Base-by-base conservation (phyloP, 2,329 filamentous ascomycete genomes). In the Tolypocladium sp. region DNA sequence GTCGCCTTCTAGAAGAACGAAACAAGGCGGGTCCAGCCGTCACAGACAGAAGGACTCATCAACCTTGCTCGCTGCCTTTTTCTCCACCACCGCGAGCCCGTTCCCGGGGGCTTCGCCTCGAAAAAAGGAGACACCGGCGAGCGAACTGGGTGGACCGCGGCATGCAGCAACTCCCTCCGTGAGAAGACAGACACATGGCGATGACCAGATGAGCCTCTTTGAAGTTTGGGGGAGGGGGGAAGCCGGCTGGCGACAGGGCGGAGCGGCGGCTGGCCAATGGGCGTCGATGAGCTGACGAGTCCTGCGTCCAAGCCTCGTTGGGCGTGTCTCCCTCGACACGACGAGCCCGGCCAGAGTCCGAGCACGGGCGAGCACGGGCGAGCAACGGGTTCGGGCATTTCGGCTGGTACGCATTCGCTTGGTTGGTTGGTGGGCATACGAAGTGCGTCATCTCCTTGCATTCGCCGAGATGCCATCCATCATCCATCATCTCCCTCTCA, bases 201-300 rank as follows among this genome's bases (percentile, higher is more conserved):
- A 41, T n/a, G n/a, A n/a, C n/a, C n/a, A n/a, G n/a, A n/a, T 17
- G 35, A 55, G 44, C 44, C 22, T 46, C 42, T 33, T 7, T 4
- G 1, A 7, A 33, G 30, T 8, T 8, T 33, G 30, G 30, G 30
- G 30, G n/a, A n/a, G n/a, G n/a, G n/a, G n/a, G n/a, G n/a, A n/a
- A n/a, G 4, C 30, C 30, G 30, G 42, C 42, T 46, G 42, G 25
- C 22, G 42, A 13, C 22, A 55, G 35, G 30, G 54, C 38, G 40
- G 25, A n/a, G 33, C 52, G n/a, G 25, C 15, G 42, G 33, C 22
- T 22, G 56, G 58, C 67, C 71, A 74, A 74, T 72, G 62, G 68
- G 56, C 44, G 46, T 40, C 56, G 57, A 61, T 52, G 53, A 69
- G 71, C 69, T 74, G 68, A 74, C 71, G 71, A 74, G 70, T 69